These are phyloP conservation scores for Trametes punicea DNA, from an alignment of 768 basidiomycete genomes.

Conservation along the genomic window DNA sequence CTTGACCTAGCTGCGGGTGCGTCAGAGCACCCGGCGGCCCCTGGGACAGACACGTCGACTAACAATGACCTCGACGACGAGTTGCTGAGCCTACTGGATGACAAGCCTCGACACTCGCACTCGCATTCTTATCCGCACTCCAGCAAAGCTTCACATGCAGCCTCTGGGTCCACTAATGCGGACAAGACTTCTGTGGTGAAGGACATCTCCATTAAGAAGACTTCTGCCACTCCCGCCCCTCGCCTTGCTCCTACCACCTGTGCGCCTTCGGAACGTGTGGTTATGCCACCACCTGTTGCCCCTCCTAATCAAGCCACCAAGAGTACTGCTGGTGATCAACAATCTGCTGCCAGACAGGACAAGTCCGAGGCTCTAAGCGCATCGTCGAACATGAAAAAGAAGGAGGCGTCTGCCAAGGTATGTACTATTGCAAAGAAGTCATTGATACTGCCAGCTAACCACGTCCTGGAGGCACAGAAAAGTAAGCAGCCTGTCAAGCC, in stretches of 20 bases:
- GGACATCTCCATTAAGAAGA: not conserved
- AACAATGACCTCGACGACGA: constrained; percentile 63
- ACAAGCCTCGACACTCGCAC: constrained; percentile 28
- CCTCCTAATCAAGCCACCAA: constrained; percentile 4
- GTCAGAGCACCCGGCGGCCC: constrained; percentile 1
- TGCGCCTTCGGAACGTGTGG: constrained; percentile 41
- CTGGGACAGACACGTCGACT: constrained; percentile 35
- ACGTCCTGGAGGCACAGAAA: no score
- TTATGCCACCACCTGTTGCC: constrained; percentile 53
- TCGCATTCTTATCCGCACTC: not conserved
- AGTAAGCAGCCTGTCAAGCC: constrained; percentile 23
- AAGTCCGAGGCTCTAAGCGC: constrained; percentile 16
- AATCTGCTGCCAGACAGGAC: constrained; percentile 11
- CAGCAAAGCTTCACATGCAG: not conserved
- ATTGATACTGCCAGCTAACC: no score
- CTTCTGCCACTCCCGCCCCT: constrained; percentile 15
- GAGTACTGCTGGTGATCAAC: not conserved
- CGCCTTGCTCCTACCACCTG: constrained; percentile 10
- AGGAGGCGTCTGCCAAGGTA: constrained; percentile 27
- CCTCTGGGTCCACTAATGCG: not conserved
- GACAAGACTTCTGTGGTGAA: not conserved
- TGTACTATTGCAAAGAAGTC: no score
- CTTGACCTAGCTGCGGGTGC: constrained; percentile 34
- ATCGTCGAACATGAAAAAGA: constrained; percentile 19
- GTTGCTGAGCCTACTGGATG: constrained; percentile 66